Percentiles rank a stretch among this genome's conserved stretches.
Evolutionary conservation across 768 basidiomycete species (phyloP).

Genomic region (Guyanaporus albipodus): DNA sequence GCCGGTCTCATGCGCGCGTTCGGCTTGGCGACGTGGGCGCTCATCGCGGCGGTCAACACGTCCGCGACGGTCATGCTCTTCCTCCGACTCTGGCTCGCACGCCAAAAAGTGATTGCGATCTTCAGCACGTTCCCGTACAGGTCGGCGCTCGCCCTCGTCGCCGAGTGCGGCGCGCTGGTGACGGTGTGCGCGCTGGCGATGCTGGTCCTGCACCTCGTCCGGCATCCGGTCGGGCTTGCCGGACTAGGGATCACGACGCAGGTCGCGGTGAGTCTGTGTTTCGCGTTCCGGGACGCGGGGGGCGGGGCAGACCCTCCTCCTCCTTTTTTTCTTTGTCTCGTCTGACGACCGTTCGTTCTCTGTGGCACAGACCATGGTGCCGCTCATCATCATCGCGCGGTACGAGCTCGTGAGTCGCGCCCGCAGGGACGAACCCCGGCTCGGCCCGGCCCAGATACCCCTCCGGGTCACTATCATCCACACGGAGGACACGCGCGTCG

Average conservation of each 20-base stretch:
- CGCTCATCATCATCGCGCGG: slow-evolving; percentile 18
- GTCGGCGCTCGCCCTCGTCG: slow-evolving; percentile 14
- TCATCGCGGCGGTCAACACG: slow-evolving; percentile 16
- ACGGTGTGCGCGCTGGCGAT: slow-evolving; percentile 13
- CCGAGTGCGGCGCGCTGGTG: slow-evolving; percentile 23
- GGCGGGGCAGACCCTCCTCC: too few relatives aligned
- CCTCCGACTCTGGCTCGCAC: slow-evolving; percentile 15
- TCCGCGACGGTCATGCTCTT: slow-evolving; percentile 16
- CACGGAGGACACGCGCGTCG: slow-evolving; percentile 8
- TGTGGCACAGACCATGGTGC: slow-evolving; percentile 6
- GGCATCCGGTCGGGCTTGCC: slow-evolving; percentile 5
- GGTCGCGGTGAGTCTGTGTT: slow-evolving; percentile 11
- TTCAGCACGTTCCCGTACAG: slow-evolving; percentile 11
- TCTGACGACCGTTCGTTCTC: not conserved
- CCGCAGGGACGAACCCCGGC: not conserved
- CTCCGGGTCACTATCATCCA: slow-evolving; percentile 11
- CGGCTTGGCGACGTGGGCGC: slow-evolving; percentile 13
- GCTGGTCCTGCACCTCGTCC: slow-evolving; percentile 9
- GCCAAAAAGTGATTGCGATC: not conserved
- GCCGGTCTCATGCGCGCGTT: not conserved
- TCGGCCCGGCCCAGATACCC: slow-evolving; percentile 7
- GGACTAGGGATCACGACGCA: slow-evolving; percentile 21
- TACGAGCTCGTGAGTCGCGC: slow-evolving; percentile 10
- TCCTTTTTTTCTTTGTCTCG: not conserved
- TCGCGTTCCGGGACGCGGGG: too few relatives aligned